A percentile compares a stretch with the other conserved stretches of the same genome.
Evolutionary conservation across 345 rosid species (phyloP).

Genomic region (Melastoma malabathricum): DNA sequence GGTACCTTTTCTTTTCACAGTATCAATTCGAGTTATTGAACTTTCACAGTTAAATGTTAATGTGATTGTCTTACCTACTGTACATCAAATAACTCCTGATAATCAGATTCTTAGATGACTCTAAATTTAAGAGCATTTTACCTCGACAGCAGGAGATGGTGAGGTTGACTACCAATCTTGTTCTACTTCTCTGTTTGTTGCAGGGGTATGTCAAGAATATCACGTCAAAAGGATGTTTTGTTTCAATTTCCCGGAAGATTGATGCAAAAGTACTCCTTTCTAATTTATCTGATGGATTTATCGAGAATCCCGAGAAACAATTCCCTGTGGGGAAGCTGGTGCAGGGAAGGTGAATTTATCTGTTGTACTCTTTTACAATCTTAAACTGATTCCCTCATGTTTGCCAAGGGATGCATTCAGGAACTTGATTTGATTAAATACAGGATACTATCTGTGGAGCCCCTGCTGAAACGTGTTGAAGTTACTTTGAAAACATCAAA

Average conservation of each 20-base stretch:
- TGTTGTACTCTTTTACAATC: slow-evolving; percentile 6
- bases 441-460: slow-evolving; percentile 81
- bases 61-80: no score
- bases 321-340: slow-evolving; percentile 88
- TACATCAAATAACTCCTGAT: no score
- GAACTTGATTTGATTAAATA: slow-evolving; percentile 15
- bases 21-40: no score
- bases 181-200: slow-evolving; percentile 4
- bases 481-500: slow-evolving; percentile 56
- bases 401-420: not conserved
- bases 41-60: no score
- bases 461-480: slow-evolving; percentile 70
- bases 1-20: slow-evolving; percentile 24
- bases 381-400: not conserved
- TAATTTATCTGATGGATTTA: slow-evolving; percentile 64
- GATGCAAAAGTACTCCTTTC: slow-evolving; percentile 79
- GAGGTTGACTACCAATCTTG: not conserved
- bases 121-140: no score
- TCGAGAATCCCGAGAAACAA: slow-evolving; percentile 55
- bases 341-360: slow-evolving; percentile 47
- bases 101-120: no score
- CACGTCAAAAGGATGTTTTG: slow-evolving; percentile 74
- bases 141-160: no score
- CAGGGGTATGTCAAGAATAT: slow-evolving; percentile 94
- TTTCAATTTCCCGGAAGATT: slow-evolving; percentile 64